Evolutionary conservation across 2,329 filamentous ascomycete species (phyloP), one percentile per base, ranked within the genome.

Genomic region (Cladorrhinum sp.): DNA sequence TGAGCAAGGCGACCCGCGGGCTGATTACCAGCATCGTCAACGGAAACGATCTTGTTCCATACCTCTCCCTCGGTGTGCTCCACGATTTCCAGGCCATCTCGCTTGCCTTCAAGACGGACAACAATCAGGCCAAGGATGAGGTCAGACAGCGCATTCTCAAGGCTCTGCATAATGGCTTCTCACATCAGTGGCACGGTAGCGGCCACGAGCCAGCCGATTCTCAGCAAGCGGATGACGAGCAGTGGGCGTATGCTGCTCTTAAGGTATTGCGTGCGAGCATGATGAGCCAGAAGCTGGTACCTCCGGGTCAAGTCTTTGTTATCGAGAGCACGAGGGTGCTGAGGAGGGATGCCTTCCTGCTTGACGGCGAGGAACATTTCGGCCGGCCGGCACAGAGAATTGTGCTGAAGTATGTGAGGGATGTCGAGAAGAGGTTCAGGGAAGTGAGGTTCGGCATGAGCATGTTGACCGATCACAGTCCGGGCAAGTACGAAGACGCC

Each of bases 391-490:
- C 89, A 6, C 86, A 84, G 49, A 79, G 89, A 56, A 84, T 90
- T 46, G 84, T 91, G 62, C 75, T 92, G 55, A 87, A 85, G 70
- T 90, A 91, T 63, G 81, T 93, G 12, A 77, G 83, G 59, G 86
- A 92, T 71, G 89, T 91, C 28, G 88, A 91, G 70, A 79, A 79
- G 21, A 77, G 84, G 57, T 92, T 92, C 71, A 79, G 83, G 26
- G 89, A 92, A 74, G 77, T 92, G 48, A 79, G 82, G 49, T 92
- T 93, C 71, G 87, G 86, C 4, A 83, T 86, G 23, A 86, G 87
- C 52, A 91, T 92, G 87, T 77, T 93, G 73, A 80, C 85, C 62
- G 90, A 93, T 71, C 90, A 93, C 71, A 91, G 85, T 65, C 90
- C 90, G 2, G 88, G 84, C 24, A 80, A 86, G 65, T 93, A 93